phyloP scores from a whole-genome alignment of 83 land plant species.

The Thuja plicata region DNA sequence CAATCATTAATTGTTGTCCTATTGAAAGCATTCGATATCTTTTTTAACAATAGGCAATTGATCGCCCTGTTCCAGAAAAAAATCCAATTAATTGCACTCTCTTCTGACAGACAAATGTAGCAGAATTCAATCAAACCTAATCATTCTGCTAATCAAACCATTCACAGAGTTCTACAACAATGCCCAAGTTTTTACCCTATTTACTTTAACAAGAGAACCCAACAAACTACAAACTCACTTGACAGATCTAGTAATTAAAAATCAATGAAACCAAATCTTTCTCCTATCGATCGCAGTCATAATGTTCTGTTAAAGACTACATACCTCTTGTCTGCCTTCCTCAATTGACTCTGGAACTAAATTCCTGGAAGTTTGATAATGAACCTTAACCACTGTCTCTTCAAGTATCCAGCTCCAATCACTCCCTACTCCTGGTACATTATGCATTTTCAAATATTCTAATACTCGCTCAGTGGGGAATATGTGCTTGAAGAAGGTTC shows the following conservation, averaged over 20 bases:
- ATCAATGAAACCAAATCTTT: neutral
- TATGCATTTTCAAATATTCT: neutral
- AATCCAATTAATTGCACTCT: neutral
- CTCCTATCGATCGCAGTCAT: neutral
- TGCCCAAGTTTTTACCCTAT: neutral
- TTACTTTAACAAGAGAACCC: neutral
- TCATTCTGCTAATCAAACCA: neutral
- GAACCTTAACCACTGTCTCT: neutral
- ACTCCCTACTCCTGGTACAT: neutral
- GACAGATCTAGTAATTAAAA: neutral
- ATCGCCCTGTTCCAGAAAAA: neutral
- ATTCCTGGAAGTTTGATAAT: neutral
- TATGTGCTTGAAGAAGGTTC: neutral
- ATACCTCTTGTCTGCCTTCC: conserved; percentile 1
- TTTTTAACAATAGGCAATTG: neutral
- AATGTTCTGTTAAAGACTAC: neutral
- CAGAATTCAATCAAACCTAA: neutral
- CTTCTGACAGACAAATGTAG: neutral
- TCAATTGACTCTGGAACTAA: neutral
- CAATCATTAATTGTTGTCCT: neutral
- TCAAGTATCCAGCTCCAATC: neutral
- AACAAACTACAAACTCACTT: neutral
- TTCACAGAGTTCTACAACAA: neutral
- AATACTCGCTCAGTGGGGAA: neutral
- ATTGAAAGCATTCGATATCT: neutral